Evolutionary conservation across 257 asterid species (phyloP), one percentile per base, ranked within the genome.

Genomic region (Misopates orontium): DNA sequence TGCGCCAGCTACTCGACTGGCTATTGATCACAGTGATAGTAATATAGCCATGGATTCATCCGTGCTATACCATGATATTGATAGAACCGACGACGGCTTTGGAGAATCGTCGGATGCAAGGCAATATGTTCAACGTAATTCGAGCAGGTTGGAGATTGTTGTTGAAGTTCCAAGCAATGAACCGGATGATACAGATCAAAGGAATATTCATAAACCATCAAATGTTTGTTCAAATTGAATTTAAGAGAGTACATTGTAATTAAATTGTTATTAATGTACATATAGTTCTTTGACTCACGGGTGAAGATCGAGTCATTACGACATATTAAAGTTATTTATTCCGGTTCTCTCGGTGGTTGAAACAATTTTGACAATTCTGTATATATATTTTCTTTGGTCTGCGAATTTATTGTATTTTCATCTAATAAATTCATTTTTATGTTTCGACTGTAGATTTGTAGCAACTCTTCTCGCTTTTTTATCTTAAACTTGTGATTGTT

Each of bases 1-100:
- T 1, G 78, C 83, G 17, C 79, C 83, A 0, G 73, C 73, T 0
- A 7, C 36, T 28, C 7, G n/a, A n/a, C 36, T 28, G 36, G 36
- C 36, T 28, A 2, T 7, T 28, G 36, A 28, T 28, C 36, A 28
- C 7, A 28, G 36, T 28, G 25, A 36, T 36, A 10, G 10, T 36
- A 36, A 36, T 36, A 36, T 9, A 3, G 60, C 47, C 17, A 25
- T 16, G 42, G 61, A 10, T 10, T 21, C 39, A 5, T 36, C 42
- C 8, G 8, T 36, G 8, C 8, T 10, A 8, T 17, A 59, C n/a
- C 8, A 44, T 24, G 66, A 39, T n/a, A 42, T 15, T 4, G 39
- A 42, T 24, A 5, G 1, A 40, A 44, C 22, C 12, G 72, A 41
- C 28, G 9, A 4, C 28, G 25, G 23, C 24, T 14, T 1, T 11